Conservation (phyloP, 371 early-diverging fungal species). For the Syncephalastrum contaminatum region DNA sequence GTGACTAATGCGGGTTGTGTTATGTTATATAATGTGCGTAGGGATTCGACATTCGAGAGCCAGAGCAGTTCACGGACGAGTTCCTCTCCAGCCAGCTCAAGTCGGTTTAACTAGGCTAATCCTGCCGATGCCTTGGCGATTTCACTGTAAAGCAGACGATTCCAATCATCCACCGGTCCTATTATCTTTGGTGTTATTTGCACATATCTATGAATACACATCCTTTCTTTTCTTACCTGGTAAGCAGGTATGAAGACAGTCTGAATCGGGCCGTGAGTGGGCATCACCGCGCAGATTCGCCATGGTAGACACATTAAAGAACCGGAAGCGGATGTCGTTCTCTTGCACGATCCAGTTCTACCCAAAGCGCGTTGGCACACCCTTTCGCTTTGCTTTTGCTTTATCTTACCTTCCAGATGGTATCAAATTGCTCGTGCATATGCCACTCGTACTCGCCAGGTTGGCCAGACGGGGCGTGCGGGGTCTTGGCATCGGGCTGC, state of each 20-base stretch:
- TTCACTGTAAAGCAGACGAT: constrained; percentile 39
- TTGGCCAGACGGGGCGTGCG: constrained; percentile 31
- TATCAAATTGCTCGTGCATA: constrained; percentile 38
- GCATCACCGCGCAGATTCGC: constrained; percentile 46
- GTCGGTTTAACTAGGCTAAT: constrained; percentile 1
- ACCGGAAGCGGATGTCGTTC: constrained; percentile 26
- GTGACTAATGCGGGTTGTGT: background rate
- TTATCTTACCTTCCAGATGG: constrained; percentile 35
- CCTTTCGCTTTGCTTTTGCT: background rate
- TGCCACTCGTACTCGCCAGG: constrained; percentile 50
- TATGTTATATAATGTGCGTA: constrained; percentile 3
- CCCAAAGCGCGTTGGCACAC: background rate
- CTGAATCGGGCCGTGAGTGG: constrained; percentile 44
- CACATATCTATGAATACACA: background rate
- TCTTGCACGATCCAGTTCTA: constrained; percentile 22
- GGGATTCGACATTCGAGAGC: constrained; percentile 56
- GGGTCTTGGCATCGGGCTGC: constrained; percentile 24
- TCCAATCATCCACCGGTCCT: constrained; percentile 51
- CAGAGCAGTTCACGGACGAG: constrained; percentile 51
- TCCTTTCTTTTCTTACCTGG: constrained; percentile 22
- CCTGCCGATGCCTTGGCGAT: constrained; percentile 16
- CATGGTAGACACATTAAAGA: constrained; percentile 33
- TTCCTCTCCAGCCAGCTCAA: constrained; percentile 36
- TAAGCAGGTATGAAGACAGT: constrained; percentile 47
- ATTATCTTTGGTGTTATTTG: background rate